These are phyloP conservation scores for Aspergillus proliferans DNA, from an alignment of 2,329 filamentous ascomycete genomes.

Conservation along the genomic window DNA sequence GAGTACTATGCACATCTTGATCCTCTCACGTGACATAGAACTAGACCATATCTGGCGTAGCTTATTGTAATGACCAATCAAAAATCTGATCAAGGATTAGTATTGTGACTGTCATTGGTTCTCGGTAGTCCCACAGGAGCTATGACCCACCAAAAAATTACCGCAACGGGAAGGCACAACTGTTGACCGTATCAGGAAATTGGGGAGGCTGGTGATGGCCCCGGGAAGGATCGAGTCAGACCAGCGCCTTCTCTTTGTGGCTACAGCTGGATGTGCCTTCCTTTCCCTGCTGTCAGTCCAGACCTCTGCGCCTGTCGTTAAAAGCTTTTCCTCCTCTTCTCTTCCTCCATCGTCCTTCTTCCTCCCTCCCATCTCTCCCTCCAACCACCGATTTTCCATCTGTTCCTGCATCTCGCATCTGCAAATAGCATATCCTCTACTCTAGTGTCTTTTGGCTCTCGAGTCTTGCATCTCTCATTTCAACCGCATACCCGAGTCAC, in stretches of 20 bases:
- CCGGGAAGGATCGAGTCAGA: not conserved
- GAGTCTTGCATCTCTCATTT: conserved; percentile 1
- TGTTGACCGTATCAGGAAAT: conserved; percentile 5
- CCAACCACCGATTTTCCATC: conserved; percentile 1
- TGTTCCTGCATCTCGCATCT: not conserved
- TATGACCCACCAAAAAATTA: not conserved
- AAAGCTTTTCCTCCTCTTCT: conserved; percentile 52
- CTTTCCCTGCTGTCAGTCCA: too few relatives aligned
- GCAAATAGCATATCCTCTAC: not conserved
- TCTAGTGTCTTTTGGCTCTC: not conserved
- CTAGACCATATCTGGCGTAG: not conserved
- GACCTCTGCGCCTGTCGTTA: not conserved
- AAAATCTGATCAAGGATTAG: not conserved
- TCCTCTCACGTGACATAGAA: not conserved
- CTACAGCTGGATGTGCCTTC: not conserved
- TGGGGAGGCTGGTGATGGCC: conserved; percentile 16
- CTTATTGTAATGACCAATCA: not conserved
- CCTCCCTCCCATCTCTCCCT: not conserved
- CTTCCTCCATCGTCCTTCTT: conserved; percentile 49
- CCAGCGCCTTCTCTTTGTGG: conserved; percentile 3
- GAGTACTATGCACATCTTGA: not conserved
- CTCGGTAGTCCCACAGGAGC: not conserved
- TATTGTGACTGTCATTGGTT: not conserved
- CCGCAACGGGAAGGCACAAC: not conserved
- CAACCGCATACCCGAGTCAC: conserved; percentile 1